These are phyloP conservation scores for Tillandsia leiboldiana DNA, from an alignment of 176 grass and related monocot genomes.

Conservation along the genomic window DNA sequence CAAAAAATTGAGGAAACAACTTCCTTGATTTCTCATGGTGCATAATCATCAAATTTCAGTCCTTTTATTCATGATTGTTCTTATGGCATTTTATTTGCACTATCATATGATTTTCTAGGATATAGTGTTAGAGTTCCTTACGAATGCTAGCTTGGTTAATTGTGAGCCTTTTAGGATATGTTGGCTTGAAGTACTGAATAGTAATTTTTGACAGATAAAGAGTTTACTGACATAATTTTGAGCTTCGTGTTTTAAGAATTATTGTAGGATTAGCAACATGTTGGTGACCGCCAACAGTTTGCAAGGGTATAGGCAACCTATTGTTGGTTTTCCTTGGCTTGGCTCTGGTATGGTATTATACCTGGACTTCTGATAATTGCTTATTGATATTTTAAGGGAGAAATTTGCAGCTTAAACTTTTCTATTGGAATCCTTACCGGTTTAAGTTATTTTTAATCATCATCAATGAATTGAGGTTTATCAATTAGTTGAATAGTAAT, in stretches of 20 bases:
- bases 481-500: not conserved
- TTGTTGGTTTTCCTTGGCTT: constrained; percentile 18
- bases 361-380: not conserved
- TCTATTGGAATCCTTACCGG: not conserved
- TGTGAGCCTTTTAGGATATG: too few relatives aligned
- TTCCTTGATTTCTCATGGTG: too few relatives aligned
- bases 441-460: not conserved
- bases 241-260: constrained; percentile 2
- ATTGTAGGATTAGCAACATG: constrained; percentile 21
- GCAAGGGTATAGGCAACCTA: constrained; percentile 9
- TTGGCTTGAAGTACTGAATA: too few relatives aligned
- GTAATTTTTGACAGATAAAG: too few relatives aligned
- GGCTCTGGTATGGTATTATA: constrained; percentile 18
- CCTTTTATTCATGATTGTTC: too few relatives aligned
- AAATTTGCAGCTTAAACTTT: not conserved
- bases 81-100: too few relatives aligned
- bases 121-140: too few relatives aligned
- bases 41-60: too few relatives aligned
- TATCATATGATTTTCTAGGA: too few relatives aligned
- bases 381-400: constrained; percentile 3
- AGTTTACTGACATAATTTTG: constrained; percentile 2
- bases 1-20: too few relatives aligned
- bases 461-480: not conserved
- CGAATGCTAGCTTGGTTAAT: too few relatives aligned
- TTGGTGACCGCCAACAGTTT: constrained; percentile 3